Percentiles rank a stretch among this genome's conserved stretches.
Evolutionary conservation across 169 alveolate genomes (phyloP).

Genomic region (Sarcocystis neurona): DNA sequence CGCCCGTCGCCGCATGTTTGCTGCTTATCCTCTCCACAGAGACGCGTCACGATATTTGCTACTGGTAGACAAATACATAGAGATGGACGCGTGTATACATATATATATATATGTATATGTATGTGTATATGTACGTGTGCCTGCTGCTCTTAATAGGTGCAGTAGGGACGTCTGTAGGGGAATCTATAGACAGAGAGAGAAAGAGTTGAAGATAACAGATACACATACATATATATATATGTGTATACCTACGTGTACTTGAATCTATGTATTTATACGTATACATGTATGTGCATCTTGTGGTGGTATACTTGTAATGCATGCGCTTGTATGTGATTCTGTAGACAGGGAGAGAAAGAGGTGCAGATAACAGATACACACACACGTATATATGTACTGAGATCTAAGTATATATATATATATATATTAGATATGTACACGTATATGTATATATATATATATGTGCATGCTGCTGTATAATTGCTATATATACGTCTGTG

Average conservation of each 20-base stretch:
- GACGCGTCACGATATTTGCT: no score
- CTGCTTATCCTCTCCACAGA: no score
- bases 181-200: neutral
- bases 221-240: neutral
- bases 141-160: neutral
- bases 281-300: neutral
- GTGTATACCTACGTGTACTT: neutral
- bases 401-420: neutral
- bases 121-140: neutral
- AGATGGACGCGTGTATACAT: neutral
- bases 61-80: neutral
- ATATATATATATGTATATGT: neutral
- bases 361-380: neutral
- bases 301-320: no score
- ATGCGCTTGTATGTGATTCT: neutral
- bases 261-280: neutral
- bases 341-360: conserved; percentile 1
- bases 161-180: neutral
- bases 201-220: neutral
- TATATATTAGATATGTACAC: neutral
- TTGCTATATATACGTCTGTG: neutral
- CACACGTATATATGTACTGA: neutral
- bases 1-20: no score
- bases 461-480: neutral
- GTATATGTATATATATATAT: neutral